Conservation (phyloP, 2,329 filamentous ascomycete species). For the Purpureocillium takamizusanense region DNA sequence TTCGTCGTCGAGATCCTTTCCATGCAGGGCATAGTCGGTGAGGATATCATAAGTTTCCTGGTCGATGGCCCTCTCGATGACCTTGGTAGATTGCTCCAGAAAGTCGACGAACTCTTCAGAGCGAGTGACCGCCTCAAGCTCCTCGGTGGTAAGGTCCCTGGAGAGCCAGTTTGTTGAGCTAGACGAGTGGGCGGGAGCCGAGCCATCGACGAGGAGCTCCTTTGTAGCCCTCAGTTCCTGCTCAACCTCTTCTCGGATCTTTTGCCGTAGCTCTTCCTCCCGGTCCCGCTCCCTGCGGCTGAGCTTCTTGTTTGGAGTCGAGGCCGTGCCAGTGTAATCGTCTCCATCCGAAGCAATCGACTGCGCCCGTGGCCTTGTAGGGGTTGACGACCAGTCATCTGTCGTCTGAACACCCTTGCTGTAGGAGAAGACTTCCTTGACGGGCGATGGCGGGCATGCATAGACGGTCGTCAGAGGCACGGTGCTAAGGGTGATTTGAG, state of each 20-base stretch:
- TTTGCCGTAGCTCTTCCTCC: constrained; percentile 82
- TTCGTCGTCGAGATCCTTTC: constrained; percentile 67
- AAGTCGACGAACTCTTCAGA: constrained; percentile 94
- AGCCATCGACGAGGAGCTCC: constrained; percentile 43
- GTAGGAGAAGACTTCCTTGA: constrained; percentile 85
- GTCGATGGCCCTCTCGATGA: constrained; percentile 90
- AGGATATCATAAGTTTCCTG: constrained; percentile 88
- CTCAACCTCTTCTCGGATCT: constrained; percentile 81
- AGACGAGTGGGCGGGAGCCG: constrained; percentile 11
- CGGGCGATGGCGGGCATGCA: constrained; percentile 67
- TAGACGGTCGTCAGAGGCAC: constrained; percentile 67
- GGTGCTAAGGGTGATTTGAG: constrained; percentile 63
- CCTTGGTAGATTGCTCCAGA: constrained; percentile 89
- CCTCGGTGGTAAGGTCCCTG: constrained; percentile 71
- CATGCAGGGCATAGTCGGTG: constrained; percentile 83
- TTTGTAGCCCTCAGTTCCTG: constrained; percentile 75
- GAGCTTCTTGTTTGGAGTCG: constrained; percentile 60
- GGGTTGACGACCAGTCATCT: constrained; percentile 54
- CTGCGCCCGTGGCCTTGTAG: constrained; percentile 35
- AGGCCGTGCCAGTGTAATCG: constrained; percentile 41
- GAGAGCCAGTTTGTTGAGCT: constrained; percentile 58
- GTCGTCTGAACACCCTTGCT: constrained; percentile 94
- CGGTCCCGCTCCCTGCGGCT: constrained; percentile 72
- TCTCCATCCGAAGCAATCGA: constrained; percentile 50
- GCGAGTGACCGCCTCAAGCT: constrained; percentile 80